Evolutionary conservation across 1,284 basidiomycete genomes (phyloP), one percentile per base, ranked within the genome.

Genomic region (Sporisorium sorghi): DNA sequence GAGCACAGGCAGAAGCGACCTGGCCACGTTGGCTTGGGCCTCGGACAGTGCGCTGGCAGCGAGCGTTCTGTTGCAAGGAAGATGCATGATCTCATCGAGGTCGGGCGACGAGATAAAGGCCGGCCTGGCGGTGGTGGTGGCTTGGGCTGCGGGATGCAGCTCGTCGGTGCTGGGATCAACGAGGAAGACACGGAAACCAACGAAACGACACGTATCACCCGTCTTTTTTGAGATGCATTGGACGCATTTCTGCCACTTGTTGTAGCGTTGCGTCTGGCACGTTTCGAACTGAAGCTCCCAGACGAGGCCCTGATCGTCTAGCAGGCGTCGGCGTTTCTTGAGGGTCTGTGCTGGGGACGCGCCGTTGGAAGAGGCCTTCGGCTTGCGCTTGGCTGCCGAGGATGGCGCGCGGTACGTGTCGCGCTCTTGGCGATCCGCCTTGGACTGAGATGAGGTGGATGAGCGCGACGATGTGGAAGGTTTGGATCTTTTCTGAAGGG

Each of bases 161-260:
- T 65, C 42, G 49, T 58, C 50, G 14, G 49, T 61, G 21, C 8
- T 23, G 5, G 62, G 54, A 35, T 74, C 46, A 39, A 77, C 35
- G 8, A 60, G 53, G 17, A 78, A 61, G 4, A 63, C 65, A 17
- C 77, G 58, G 37, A 73, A 57, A 24, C 49, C 47, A 3, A 53
- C 12, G 24, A 75, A 78, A 42, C 70, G 74, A 37, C 77, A 78
- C 2, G 54, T 63, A 19, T 77, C 77, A 21, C 67, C 8, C 17
- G 24, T 0, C 4, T 23, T 59, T 70, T 77, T 8, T 33, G 23
- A 24, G n/a, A 62, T 44, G 48, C 77, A 78, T 5, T 50, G 56
- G 14, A 52, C 48, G 50, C 77, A 78, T 40, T 32, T 72, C 12
- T 55, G 58, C 59, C 59, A 71, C 3, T 32, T n/a, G 4, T 19